Percentiles rank a stretch among this genome's conserved stretches.
Conservation (phyloP, 192 early-diverging fungal genomes). For the Coemansia guatemalensis region DNA sequence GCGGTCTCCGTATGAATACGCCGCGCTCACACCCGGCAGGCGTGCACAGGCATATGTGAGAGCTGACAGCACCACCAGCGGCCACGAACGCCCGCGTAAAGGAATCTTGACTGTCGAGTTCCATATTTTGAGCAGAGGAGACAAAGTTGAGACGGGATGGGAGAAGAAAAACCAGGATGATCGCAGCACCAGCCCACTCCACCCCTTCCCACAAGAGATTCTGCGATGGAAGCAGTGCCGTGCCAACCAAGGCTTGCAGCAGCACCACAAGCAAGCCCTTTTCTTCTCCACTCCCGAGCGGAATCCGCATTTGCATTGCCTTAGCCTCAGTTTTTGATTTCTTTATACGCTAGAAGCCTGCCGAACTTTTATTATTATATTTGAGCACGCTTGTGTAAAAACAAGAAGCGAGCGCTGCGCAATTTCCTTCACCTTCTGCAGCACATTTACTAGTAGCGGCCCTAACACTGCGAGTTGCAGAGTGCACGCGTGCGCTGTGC, state of each 20-base stretch:
- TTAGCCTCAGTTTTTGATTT: neutral
- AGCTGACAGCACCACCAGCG: conserved; percentile 11
- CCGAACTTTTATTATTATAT: neutral
- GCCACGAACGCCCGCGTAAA: neutral
- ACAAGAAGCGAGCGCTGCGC: neutral
- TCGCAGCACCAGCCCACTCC: neutral
- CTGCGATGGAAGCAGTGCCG: neutral
- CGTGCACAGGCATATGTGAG: neutral
- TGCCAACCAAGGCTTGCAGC: neutral
- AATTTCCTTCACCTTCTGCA: neutral
- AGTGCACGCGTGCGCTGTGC: conserved; percentile 5
- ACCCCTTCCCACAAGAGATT: too few relatives aligned
- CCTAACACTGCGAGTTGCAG: neutral
- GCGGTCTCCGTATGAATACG: conserved; percentile 5
- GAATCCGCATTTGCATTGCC: neutral
- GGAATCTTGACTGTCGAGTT: neutral
- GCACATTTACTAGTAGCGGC: neutral
- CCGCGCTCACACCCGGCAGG: conserved; percentile 17
- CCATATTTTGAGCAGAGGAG: neutral
- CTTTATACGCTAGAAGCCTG: neutral
- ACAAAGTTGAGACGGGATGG: neutral
- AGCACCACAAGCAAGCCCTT: neutral
- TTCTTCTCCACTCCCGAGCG: neutral
- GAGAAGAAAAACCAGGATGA: neutral
- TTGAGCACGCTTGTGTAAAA: neutral